A percentile compares a stretch with the other conserved stretches of the same genome.
These are phyloP conservation scores for Linaria vulgaris DNA, from an alignment of 257 asterid species.

Conservation along the genomic window DNA sequence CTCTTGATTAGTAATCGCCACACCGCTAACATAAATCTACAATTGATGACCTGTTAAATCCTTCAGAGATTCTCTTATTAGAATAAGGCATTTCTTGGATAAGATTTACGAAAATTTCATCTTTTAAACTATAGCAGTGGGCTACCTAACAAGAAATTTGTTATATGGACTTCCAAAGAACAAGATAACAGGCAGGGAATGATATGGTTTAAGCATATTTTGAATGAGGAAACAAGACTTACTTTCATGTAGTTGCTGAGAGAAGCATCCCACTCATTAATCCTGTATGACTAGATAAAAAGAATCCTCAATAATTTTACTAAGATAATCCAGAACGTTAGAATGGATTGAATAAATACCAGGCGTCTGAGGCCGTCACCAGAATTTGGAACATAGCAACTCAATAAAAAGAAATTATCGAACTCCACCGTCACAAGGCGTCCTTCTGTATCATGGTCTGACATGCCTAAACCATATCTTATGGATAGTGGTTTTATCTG, in stretches of 20 bases:
- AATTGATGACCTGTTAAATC: not conserved
- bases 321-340: constrained; percentile 3
- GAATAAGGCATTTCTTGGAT: constrained; percentile 9
- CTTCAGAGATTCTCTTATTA: not conserved
- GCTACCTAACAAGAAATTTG: not conserved
- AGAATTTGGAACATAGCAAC: constrained; percentile 90
- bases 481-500: constrained; percentile 88
- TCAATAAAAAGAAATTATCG: constrained; percentile 65
- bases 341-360: constrained; percentile 41
- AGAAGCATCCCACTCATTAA: constrained; percentile 79
- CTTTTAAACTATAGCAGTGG: not conserved
- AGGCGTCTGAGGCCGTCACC: constrained; percentile 90
- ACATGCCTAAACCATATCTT: constrained; percentile 81
- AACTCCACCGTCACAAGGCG: constrained; percentile 90
- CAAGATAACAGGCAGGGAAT: constrained; percentile 1
- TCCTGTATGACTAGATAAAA: constrained; percentile 68
- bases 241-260: constrained; percentile 88
- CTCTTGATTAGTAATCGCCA: not conserved
- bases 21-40: not conserved
- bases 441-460: constrained; percentile 94
- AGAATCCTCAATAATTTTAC: constrained; percentile 23
- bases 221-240: constrained; percentile 30
- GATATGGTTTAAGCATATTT: constrained; percentile 17
- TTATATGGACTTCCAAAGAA: not conserved
- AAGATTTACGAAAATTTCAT: not conserved